Percentiles rank a stretch among this genome's conserved stretches.
Evolutionary conservation across 257 asterid genomes (phyloP).

Genomic region (Knoxia roxburghii): DNA sequence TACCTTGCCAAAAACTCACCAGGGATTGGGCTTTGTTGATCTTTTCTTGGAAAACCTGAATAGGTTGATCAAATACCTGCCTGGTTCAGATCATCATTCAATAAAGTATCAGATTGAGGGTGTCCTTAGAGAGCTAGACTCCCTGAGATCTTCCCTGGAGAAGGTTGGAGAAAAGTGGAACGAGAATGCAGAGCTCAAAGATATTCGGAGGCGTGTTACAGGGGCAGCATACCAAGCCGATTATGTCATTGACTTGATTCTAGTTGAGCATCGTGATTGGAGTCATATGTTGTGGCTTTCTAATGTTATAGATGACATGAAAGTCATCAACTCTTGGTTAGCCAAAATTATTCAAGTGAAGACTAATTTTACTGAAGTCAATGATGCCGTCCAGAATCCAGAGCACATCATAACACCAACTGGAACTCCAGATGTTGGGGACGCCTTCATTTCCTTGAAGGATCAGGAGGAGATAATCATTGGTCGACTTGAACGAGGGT

Average conservation of each 20-base stretch:
- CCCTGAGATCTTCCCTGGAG: background rate
- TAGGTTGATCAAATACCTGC: background rate
- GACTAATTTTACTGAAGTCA: background rate
- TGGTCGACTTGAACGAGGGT: background rate
- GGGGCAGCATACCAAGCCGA: background rate
- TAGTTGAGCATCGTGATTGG: background rate
- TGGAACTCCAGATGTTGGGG: background rate
- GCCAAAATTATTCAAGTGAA: background rate
- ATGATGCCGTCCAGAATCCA: background rate
- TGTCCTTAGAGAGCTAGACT: background rate
- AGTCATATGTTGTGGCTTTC: background rate
- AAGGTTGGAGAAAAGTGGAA: background rate
- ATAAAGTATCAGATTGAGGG: background rate
- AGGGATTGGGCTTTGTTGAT: slow-evolving; percentile 7
- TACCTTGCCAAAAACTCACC: slow-evolving; percentile 3
- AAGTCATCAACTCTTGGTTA: background rate
- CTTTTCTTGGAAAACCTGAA: background rate
- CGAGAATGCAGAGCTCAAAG: background rate
- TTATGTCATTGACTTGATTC: background rate
- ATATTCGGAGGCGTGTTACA: background rate
- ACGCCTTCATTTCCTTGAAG: background rate
- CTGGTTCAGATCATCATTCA: background rate
- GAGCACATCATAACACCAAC: background rate
- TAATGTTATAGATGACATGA: background rate
- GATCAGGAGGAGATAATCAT: background rate